Conservation (phyloP, 2,329 filamentous ascomycete genomes). For the Purpureocillium lavendulum region DNA sequence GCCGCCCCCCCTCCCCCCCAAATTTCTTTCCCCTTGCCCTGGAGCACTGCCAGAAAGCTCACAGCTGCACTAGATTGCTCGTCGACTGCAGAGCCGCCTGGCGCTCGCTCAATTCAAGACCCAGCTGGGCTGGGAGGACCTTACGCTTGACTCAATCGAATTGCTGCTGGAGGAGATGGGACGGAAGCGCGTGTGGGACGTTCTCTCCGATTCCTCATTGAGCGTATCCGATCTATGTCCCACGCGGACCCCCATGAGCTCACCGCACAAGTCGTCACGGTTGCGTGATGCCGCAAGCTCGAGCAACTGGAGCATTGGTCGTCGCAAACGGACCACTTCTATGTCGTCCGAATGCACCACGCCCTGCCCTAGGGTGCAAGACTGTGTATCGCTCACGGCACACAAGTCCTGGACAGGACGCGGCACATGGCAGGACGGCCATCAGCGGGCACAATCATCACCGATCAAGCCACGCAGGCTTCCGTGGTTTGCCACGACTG, state of each 20-base stretch:
- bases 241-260: constrained; percentile 65
- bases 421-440: constrained; percentile 65
- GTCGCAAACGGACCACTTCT: constrained; percentile 56
- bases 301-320: constrained; percentile 57
- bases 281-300: constrained; percentile 77
- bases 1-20: background rate
- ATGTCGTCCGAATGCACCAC: constrained; percentile 46
- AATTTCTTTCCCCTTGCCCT: too few species aligned
- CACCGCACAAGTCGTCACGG: constrained; percentile 71
- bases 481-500: constrained; percentile 63
- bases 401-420: constrained; percentile 48
- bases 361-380: constrained; percentile 59
- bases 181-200: constrained; percentile 61
- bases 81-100: constrained; percentile 85
- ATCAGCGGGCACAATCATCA: constrained; percentile 76
- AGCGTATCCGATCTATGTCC: constrained; percentile 72
- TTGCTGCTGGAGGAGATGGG: constrained; percentile 73
- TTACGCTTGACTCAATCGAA: constrained; percentile 79
- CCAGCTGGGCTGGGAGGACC: constrained; percentile 88
- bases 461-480: constrained; percentile 72
- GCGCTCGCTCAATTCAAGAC: constrained; percentile 96
- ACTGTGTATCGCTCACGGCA: constrained; percentile 53
- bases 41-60: background rate
- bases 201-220: constrained; percentile 79
- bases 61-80: constrained; percentile 63